These are phyloP conservation scores for Gossypium ekmanianum DNA, from an alignment of 345 rosid genomes.

Conservation along the genomic window DNA sequence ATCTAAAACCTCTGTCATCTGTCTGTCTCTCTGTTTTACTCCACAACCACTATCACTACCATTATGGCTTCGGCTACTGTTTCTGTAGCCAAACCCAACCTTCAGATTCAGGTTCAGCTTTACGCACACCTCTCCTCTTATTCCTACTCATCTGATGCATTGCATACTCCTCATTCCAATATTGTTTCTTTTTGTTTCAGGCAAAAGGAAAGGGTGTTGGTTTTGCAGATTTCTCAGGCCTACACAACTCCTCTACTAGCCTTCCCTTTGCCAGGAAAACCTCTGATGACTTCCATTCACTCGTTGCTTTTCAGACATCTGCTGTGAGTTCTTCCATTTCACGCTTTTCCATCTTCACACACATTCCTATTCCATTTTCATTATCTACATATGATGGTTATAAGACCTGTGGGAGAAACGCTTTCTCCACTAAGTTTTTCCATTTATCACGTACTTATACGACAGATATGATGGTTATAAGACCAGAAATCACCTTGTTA, in stretches of 20 bases:
- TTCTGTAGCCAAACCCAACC: slow-evolving; percentile 80
- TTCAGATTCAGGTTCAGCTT: slow-evolving; percentile 44
- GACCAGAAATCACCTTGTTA: no score
- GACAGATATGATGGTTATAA: no score
- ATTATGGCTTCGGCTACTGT: slow-evolving; percentile 64
- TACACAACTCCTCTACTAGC: slow-evolving; percentile 47
- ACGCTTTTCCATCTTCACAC: neutral
- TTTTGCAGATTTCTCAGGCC: slow-evolving; percentile 76
- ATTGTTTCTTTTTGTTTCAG: slow-evolving; percentile 22
- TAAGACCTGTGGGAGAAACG: no score
- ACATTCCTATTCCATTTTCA: neutral
- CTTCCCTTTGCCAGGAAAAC: slow-evolving; percentile 59
- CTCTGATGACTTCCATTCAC: slow-evolving; percentile 67
- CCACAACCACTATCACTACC: neutral
- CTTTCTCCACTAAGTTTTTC: neutral
- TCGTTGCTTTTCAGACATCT: slow-evolving; percentile 68
- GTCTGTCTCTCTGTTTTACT: neutral
- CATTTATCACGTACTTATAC: no score
- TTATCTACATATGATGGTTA: no score
- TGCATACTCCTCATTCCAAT: neutral
- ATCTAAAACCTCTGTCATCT: neutral
- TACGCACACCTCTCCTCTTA: no score
- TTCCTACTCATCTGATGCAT: neutral
- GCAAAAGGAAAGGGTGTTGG: slow-evolving; percentile 62
- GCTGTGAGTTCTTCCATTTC: slow-evolving; percentile 49